These are phyloP conservation scores for Mycena floridula DNA, from an alignment of 768 basidiomycete species.

Conservation along the genomic window DNA sequence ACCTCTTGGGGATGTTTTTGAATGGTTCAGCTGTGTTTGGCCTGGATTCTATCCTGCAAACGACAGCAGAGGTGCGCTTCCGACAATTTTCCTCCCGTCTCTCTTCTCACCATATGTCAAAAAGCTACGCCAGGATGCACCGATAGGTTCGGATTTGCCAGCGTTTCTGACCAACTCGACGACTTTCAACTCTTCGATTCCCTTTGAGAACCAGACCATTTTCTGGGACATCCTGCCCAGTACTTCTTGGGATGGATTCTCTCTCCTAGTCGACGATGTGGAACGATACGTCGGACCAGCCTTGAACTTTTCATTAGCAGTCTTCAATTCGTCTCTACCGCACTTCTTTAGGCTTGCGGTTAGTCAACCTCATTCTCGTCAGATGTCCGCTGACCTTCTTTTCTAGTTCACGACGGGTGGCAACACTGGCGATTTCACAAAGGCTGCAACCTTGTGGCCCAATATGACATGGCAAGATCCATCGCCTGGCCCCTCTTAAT, in stretches of 20 bases:
- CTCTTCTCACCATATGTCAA: slow-evolving; percentile 3
- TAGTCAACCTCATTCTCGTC: slow-evolving; percentile 31
- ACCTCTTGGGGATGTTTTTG: slow-evolving; percentile 77
- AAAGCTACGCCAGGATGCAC: slow-evolving; percentile 74
- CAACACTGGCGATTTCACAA: slow-evolving; percentile 70
- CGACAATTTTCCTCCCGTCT: background rate
- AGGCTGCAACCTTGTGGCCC: slow-evolving; percentile 66
- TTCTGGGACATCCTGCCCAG: slow-evolving; percentile 48
- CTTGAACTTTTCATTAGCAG: slow-evolving; percentile 65
- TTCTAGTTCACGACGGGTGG: slow-evolving; percentile 42
- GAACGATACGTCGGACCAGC: slow-evolving; percentile 67
- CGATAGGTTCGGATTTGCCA: slow-evolving; percentile 64
- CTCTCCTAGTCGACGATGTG: slow-evolving; percentile 82
- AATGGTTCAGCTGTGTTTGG: slow-evolving; percentile 79
- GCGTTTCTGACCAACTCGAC: slow-evolving; percentile 71
- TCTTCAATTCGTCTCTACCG: slow-evolving; percentile 51
- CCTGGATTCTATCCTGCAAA: slow-evolving; percentile 76
- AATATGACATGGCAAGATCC: slow-evolving; percentile 84
- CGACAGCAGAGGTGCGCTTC: slow-evolving; percentile 52
- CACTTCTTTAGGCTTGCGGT: slow-evolving; percentile 82
- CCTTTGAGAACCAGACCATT: slow-evolving; percentile 49
- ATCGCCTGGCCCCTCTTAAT: no score
- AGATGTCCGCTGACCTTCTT: no score
- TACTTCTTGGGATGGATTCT: slow-evolving; percentile 69
- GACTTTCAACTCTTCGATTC: slow-evolving; percentile 50